A percentile compares a stretch with the other conserved stretches of the same genome.
Evolutionary conservation across 345 rosid genomes (phyloP).

Genomic region (Brassica incana): DNA sequence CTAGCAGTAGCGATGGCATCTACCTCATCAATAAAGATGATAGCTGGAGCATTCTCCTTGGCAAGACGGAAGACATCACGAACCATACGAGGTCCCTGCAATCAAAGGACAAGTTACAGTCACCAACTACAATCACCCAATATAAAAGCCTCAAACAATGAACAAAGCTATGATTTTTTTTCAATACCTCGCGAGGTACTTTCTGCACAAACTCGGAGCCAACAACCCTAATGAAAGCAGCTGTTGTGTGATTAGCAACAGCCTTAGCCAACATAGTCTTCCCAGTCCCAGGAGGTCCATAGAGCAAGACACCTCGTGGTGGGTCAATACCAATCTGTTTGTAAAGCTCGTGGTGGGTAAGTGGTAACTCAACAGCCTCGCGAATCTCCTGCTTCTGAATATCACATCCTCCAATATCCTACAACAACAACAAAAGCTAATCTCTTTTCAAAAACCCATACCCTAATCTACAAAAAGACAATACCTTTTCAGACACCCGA

Average conservation of each 20-base stretch:
- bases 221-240: constrained; percentile 97
- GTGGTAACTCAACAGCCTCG: constrained; percentile 96
- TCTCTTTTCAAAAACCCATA: constrained; percentile 17
- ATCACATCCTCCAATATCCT: constrained; percentile 99
- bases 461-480: neutral
- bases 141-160: neutral
- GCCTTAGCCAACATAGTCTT: constrained; percentile 99
- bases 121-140: neutral
- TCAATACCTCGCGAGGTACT: constrained; percentile 95
- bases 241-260: constrained; percentile 96
- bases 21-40: constrained; percentile 95
- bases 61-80: constrained; percentile 99
- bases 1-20: constrained; percentile 99
- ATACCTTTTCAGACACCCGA: constrained; percentile 15
- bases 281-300: constrained; percentile 99
- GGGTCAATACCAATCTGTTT: constrained; percentile 98
- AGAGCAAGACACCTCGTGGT: constrained; percentile 96
- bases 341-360: constrained; percentile 93
- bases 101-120: neutral
- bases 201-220: constrained; percentile 99
- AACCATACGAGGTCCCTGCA: constrained; percentile 98
- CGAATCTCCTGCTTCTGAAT: constrained; percentile 99
- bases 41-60: constrained; percentile 98
- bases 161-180: neutral
- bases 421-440: neutral